phyloP scores from a whole-genome alignment of 2,329 filamentous ascomycete genomes.

The Arachnopeziza araneosa region DNA sequence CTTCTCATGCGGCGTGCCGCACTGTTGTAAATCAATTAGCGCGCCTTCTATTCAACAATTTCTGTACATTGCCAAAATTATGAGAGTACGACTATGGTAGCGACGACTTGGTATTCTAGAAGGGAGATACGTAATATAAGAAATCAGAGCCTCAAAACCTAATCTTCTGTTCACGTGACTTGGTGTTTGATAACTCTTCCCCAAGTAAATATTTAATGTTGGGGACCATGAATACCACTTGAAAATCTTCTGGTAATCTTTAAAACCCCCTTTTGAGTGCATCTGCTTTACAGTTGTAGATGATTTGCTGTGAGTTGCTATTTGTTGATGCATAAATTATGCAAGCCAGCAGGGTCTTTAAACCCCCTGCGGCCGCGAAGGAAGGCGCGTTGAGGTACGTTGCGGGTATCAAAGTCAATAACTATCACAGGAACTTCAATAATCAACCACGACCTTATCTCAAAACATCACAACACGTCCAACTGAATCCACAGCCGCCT shows the following conservation, averaged over 20 bases:
- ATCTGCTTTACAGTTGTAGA: background rate
- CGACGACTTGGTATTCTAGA: conserved; percentile 1
- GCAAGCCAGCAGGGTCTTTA: background rate
- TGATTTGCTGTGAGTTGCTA: background rate
- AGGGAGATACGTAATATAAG: conserved; percentile 8
- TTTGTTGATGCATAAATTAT: background rate
- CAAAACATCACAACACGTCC: conserved; percentile 11
- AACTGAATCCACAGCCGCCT: conserved; percentile 14
- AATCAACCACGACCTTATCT: conserved; percentile 14
- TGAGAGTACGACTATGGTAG: conserved; percentile 17
- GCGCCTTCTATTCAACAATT: conserved; percentile 21
- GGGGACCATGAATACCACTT: too few relatives aligned
- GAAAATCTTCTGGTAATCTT: too few relatives aligned
- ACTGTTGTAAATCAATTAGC: conserved; percentile 27
- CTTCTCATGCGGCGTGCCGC: conserved; percentile 10
- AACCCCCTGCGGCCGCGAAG: too few relatives aligned
- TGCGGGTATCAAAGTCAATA: background rate
- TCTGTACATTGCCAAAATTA: conserved; percentile 28
- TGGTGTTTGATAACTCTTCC: too few relatives aligned
- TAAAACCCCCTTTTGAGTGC: background rate
- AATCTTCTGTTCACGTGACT: background rate
- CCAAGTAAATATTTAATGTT: too few relatives aligned
- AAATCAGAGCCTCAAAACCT: background rate
- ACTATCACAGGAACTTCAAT: conserved; percentile 1
- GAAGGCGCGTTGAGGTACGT: too few relatives aligned